Percentiles rank a stretch among this genome's conserved stretches.
Evolutionary conservation across 2,329 filamentous ascomycete genomes (phyloP).

Genomic region (Aaosphaeria arxii): DNA sequence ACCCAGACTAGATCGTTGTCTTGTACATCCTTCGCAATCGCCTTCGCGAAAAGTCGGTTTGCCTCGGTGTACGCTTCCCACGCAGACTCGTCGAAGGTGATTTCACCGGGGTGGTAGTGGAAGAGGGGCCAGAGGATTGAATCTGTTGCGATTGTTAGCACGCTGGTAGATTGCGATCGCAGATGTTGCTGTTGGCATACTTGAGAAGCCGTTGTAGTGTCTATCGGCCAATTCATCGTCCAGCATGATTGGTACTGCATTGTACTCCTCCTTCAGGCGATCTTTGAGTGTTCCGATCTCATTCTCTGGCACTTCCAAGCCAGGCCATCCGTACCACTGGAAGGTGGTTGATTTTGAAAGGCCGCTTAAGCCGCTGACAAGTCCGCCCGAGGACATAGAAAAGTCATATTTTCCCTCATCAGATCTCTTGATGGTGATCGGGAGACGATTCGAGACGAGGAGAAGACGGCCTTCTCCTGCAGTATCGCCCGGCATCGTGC

Average conservation of each 20-base stretch:
- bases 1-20: slow-evolving; percentile 97
- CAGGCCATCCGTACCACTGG: slow-evolving; percentile 98
- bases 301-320: slow-evolving; percentile 81
- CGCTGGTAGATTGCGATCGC: slow-evolving; percentile 1
- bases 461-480: slow-evolving; percentile 56
- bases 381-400: slow-evolving; percentile 93
- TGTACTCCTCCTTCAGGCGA: slow-evolving; percentile 81
- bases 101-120: slow-evolving; percentile 98
- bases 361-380: slow-evolving; percentile 90
- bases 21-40: slow-evolving; percentile 80
- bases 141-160: slow-evolving; percentile 51
- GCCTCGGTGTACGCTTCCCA: slow-evolving; percentile 94
- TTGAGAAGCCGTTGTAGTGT: slow-evolving; percentile 98
- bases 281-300: slow-evolving; percentile 73
- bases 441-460: slow-evolving; percentile 89
- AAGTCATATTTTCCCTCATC: slow-evolving; percentile 91
- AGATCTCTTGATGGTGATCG: slow-evolving; percentile 92
- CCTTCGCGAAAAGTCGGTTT: slow-evolving; percentile 87
- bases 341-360: slow-evolving; percentile 90
- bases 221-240: slow-evolving; percentile 89
- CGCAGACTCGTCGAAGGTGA: slow-evolving; percentile 92
- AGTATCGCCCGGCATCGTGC: background rate
- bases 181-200: slow-evolving; percentile 50
- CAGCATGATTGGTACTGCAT: slow-evolving; percentile 88
- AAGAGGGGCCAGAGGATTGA: slow-evolving; percentile 98